These are phyloP conservation scores for Aspergillus pseudonomiae DNA, from an alignment of 2,329 filamentous ascomycete species.

Conservation along the genomic window DNA sequence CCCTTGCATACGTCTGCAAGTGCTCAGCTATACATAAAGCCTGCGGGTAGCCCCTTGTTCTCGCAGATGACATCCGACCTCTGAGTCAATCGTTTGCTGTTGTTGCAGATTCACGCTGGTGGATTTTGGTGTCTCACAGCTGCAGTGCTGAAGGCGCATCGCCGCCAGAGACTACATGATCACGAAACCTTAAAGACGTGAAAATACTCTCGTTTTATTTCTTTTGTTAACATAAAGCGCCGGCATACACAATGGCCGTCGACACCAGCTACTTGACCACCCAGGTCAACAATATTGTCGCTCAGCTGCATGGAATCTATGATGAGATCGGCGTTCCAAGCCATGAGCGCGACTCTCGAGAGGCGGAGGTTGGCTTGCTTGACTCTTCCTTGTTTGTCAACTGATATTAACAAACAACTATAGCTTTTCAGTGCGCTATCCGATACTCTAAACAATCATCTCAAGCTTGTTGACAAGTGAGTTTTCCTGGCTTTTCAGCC, in stretches of 20 bases:
- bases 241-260: conserved; percentile 57
- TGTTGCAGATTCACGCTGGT: conserved; percentile 23
- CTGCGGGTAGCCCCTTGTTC: conserved; percentile 21
- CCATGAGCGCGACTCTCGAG: conserved; percentile 88
- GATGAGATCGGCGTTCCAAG: conserved; percentile 95
- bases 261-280: conserved; percentile 91
- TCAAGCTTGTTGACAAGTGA: conserved; percentile 75
- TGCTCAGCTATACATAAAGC: conserved; percentile 21
- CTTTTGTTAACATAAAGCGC: conserved; percentile 12
- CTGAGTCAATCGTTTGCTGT: conserved; percentile 18
- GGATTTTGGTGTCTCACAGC: conserved; percentile 17
- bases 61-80: conserved; percentile 23
- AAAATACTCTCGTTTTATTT: neutral
- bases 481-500: conserved; percentile 24
- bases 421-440: conserved; percentile 91
- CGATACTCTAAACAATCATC: conserved; percentile 86
- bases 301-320: conserved; percentile 89
- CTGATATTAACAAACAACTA: conserved; percentile 24
- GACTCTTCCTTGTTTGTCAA: neutral
- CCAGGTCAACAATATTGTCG: conserved; percentile 92
- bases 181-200: conserved; percentile 8
- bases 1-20: conserved; percentile 25
- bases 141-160: conserved; percentile 18
- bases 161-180: conserved; percentile 18
- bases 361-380: conserved; percentile 73